A percentile compares a stretch with the other conserved stretches of the same genome.
Conservation (phyloP, 2,329 filamentous ascomycete species). For the Venturia aucupariae region DNA sequence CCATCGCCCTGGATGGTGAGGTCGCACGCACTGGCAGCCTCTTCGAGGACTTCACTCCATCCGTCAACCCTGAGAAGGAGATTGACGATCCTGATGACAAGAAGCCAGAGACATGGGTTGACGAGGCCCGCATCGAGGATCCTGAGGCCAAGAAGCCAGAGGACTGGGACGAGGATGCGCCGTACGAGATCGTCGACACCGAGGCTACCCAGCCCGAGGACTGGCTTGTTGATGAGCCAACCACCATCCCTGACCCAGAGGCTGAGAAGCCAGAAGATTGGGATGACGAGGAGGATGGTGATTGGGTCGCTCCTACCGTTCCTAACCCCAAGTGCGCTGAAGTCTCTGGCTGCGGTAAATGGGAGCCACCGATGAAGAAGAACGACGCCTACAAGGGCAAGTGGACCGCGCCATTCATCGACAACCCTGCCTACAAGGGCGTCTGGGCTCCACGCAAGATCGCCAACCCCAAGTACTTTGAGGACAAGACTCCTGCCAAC, state of each 20-base stretch:
- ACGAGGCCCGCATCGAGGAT: conserved; percentile 82
- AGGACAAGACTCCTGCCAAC: conserved; percentile 95
- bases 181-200: conserved; percentile 91
- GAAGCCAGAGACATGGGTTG: conserved; percentile 95
- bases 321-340: conserved; percentile 95
- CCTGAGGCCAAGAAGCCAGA: conserved; percentile 93
- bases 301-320: conserved; percentile 85
- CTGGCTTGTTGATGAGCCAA: conserved; percentile 87
- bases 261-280: conserved; percentile 97
- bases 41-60: conserved; percentile 81
- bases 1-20: conserved; percentile 86
- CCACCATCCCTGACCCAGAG: conserved; percentile 80
- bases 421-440: conserved; percentile 98
- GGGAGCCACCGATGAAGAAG: conserved; percentile 83
- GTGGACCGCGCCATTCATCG: conserved; percentile 85
- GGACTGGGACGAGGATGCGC: conserved; percentile 98
- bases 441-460: conserved; percentile 93
- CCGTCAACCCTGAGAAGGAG: conserved; percentile 92
- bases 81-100: conserved; percentile 89
- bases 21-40: conserved; percentile 82
- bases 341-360: conserved; percentile 85
- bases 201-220: conserved; percentile 85
- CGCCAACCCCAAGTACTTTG: conserved; percentile 88
- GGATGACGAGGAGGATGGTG: conserved; percentile 99
- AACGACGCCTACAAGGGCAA: conserved; percentile 99